phyloP scores from a whole-genome alignment of 2,329 filamentous ascomycete genomes.

The Sclerotinia trifoliorum region DNA sequence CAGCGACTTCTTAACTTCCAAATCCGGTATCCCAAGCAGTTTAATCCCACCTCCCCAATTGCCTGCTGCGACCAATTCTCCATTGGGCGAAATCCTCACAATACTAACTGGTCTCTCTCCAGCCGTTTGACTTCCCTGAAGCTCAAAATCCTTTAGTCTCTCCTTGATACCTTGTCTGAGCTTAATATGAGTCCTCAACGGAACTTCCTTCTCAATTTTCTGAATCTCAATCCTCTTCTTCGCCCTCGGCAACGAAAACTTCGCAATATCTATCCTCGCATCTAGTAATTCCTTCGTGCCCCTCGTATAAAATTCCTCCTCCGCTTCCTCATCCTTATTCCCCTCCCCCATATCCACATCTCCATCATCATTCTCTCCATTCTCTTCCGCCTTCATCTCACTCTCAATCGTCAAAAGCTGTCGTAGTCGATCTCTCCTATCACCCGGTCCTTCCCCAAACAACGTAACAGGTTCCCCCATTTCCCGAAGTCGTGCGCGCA shows the following conservation, averaged over 20 bases:
- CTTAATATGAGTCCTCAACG: constrained; percentile 85
- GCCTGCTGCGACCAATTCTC: constrained; percentile 79
- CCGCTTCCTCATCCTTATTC: constrained; percentile 63
- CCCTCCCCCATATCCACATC: constrained; percentile 58
- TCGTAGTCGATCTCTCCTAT: constrained; percentile 82
- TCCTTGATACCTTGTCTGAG: constrained; percentile 89
- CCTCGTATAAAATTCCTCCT: constrained; percentile 94
- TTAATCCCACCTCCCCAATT: constrained; percentile 93
- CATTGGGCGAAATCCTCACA: constrained; percentile 83
- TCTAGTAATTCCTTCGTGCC: constrained; percentile 72
- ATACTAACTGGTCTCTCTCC: constrained; percentile 90
- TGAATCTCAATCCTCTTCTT: constrained; percentile 75
- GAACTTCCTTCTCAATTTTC: constrained; percentile 76
- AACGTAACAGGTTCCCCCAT: constrained; percentile 92
- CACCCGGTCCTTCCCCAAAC: constrained; percentile 85
- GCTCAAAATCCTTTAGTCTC: constrained; percentile 75
- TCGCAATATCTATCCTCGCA: constrained; percentile 75
- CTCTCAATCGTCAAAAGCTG: constrained; percentile 73
- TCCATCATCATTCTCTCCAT: constrained; percentile 62
- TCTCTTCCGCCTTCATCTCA: constrained; percentile 54
- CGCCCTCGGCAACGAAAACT: constrained; percentile 79
- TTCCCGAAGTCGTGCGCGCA: constrained; percentile 76
- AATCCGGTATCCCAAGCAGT: constrained; percentile 75
- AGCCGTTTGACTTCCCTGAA: constrained; percentile 90
- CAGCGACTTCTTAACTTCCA: constrained; percentile 73